Base-by-base conservation (phyloP, 306 rosid genomes). In the Datisca glomerata region DNA sequence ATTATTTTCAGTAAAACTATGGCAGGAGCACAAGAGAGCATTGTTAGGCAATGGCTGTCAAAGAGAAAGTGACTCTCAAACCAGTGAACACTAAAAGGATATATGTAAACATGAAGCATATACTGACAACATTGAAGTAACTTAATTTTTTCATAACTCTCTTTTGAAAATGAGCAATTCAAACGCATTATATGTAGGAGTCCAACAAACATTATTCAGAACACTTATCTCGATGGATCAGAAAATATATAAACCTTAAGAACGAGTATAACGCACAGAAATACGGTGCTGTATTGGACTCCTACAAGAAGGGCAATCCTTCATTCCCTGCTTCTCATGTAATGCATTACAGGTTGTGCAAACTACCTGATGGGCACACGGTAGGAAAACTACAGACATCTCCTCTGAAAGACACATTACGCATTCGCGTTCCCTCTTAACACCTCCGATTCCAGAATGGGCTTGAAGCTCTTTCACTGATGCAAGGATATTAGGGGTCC, bases 361-460 rank as follows among this genome's bases (percentile, higher is more conserved):
- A 41, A 89, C 95, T 53, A 89, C 95, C 60, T 83, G 97, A 53
- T 89, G 95, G 4, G 97, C 95, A 60, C 93, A 89, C 0, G 97
- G 95, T 12, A 83, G 81, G 51, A 89, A 89, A 12, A 87, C 85
- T 16, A 87, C 80, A 7, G 94, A 75, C 86, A 86, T 78, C 84
- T 86, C 94, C 73, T 86, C 94, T 0, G 94, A 75, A 12, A 89
- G 84, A 57, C 97, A 89, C 95, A 89, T 89, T 43, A 89, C 97
- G 14, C 97, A 89, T 49, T 89, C 95, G 61, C 89, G 60, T 37
- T 89, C 97, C 2, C 97, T 72, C 72, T 75, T 83, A 23, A 89
- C 83, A 0, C 77, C 79, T 3, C 89, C 95, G 0, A 41, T 52
- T 50, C 60, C 68, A 9, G 80, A 56, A 66, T 53, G 55, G 44